These are phyloP conservation scores for Pichiaceae sp. DNA, from an alignment of 1,139 yeast genomes.

Conservation along the genomic window DNA sequence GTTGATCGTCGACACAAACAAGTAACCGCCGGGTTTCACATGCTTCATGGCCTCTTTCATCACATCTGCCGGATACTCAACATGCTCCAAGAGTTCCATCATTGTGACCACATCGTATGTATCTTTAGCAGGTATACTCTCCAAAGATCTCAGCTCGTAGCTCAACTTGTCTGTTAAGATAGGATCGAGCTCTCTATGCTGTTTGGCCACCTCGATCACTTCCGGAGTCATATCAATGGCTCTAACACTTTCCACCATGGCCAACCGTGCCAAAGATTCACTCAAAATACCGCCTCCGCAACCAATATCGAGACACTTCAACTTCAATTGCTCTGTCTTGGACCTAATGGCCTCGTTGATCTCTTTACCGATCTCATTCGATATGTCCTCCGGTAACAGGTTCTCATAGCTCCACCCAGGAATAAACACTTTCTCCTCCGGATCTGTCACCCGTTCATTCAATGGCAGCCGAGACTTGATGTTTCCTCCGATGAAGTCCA, in stretches of 20 bases:
- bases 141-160: conserved; percentile 58
- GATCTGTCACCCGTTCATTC: conserved; percentile 31
- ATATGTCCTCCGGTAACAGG: conserved; percentile 51
- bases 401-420: conserved; percentile 68
- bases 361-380: conserved; percentile 38
- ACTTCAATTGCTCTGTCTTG: conserved; percentile 27
- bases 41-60: conserved; percentile 57
- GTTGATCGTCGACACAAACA: conserved; percentile 86
- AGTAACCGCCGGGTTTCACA: conserved; percentile 74
- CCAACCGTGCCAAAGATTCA: conserved; percentile 78
- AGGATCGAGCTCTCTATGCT: conserved; percentile 65
- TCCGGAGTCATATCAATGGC: conserved; percentile 85
- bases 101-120: conserved; percentile 73
- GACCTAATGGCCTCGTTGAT: conserved; percentile 37
- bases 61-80: conserved; percentile 71
- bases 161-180: conserved; percentile 33
- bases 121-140: conserved; percentile 38
- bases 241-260: conserved; percentile 50
- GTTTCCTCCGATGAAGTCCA: conserved; percentile 74
- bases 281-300: conserved; percentile 95
- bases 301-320: conserved; percentile 76
- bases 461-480: conserved; percentile 39
- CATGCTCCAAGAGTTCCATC: conserved; percentile 95
- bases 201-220: conserved; percentile 70
- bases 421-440: conserved; percentile 50